Percentiles rank a stretch among this genome's conserved stretches.
Evolutionary conservation across 1,284 basidiomycete species (phyloP).

Genomic region (Leccinum solheimii): DNA sequence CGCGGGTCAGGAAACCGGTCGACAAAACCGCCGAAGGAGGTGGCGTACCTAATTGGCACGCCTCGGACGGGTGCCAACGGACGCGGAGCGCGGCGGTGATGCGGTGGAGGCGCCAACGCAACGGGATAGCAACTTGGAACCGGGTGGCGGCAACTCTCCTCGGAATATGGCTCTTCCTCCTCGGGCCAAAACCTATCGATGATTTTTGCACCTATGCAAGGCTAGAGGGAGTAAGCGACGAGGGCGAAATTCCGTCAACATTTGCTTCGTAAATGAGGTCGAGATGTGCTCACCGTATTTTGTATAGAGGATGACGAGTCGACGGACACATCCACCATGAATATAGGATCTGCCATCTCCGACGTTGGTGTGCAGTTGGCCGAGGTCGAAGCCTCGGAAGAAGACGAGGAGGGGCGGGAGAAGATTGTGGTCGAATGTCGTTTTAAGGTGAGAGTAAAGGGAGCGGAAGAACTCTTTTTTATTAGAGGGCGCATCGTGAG

Average conservation of each 20-base stretch:
- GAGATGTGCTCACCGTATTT: not conserved
- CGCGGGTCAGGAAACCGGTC: constrained; percentile 5
- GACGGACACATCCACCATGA: constrained; percentile 3
- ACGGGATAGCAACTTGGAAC: constrained; percentile 15
- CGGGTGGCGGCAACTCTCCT: constrained; percentile 19
- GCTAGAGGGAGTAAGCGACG: constrained; percentile 13
- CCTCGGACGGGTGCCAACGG: constrained; percentile 15
- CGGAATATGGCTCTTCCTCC: constrained; percentile 23
- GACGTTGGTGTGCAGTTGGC: constrained; percentile 11
- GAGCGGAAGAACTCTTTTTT: constrained; percentile 31
- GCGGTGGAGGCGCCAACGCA: constrained; percentile 32
- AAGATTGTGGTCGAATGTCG: constrained; percentile 30
- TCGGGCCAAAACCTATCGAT: constrained; percentile 36
- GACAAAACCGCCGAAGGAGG: not conserved
- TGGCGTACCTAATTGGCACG: constrained; percentile 19
- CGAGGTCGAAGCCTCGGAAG: constrained; percentile 14
- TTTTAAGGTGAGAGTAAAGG: constrained; percentile 27
- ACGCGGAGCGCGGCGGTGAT: constrained; percentile 27
- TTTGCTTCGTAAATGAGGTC: constrained; percentile 1
- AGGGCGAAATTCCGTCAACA: constrained; percentile 13
- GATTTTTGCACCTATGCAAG: constrained; percentile 32
- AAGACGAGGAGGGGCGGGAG: constrained; percentile 23
- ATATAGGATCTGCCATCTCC: constrained; percentile 26
- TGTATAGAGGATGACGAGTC: constrained; percentile 1
- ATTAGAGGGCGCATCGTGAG: constrained; percentile 31